Percentiles rank a stretch among this genome's conserved stretches.
Conservation (phyloP, 1,284 basidiomycete species). For the Boletus semigastroideus region DNA sequence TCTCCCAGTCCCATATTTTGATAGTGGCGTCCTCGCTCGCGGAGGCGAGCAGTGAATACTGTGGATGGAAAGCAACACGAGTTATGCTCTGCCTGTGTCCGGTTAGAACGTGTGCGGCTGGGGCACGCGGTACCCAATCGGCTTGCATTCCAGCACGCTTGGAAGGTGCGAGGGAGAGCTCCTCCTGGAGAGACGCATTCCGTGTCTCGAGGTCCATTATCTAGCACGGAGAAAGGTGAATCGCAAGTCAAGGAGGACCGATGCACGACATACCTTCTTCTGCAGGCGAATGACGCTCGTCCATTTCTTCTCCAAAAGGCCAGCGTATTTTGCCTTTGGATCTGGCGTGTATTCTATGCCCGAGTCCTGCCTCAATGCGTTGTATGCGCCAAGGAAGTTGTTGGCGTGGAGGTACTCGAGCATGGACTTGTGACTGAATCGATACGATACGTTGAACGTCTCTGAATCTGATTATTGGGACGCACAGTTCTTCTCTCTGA, state of each 20-base stretch:
- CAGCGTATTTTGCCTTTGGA: slow-evolving; percentile 80
- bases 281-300: slow-evolving; percentile 89
- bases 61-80: slow-evolving; percentile 83
- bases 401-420: slow-evolving; percentile 78
- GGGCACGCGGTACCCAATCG: slow-evolving; percentile 84
- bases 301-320: slow-evolving; percentile 93
- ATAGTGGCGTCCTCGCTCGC: slow-evolving; percentile 87
- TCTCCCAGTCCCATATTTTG: slow-evolving; percentile 97
- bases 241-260: slow-evolving; percentile 8
- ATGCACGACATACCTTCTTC: slow-evolving; percentile 68
- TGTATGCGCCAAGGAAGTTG: slow-evolving; percentile 63
- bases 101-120: slow-evolving; percentile 75
- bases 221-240: slow-evolving; percentile 40
- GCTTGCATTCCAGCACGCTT: slow-evolving; percentile 53
- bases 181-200: slow-evolving; percentile 77
- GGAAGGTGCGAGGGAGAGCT: slow-evolving; percentile 62
- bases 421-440: slow-evolving; percentile 76
- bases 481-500: slow-evolving; percentile 84
- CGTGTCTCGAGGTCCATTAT: slow-evolving; percentile 88
- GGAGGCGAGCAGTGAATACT: slow-evolving; percentile 80
- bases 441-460: slow-evolving; percentile 16
- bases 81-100: slow-evolving; percentile 82
- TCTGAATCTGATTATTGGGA: slow-evolving; percentile 10
- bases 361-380: slow-evolving; percentile 61
- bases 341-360: slow-evolving; percentile 71